These are phyloP conservation scores for Boletus rubroflammeus DNA, from an alignment of 768 basidiomycete species.

Conservation along the genomic window DNA sequence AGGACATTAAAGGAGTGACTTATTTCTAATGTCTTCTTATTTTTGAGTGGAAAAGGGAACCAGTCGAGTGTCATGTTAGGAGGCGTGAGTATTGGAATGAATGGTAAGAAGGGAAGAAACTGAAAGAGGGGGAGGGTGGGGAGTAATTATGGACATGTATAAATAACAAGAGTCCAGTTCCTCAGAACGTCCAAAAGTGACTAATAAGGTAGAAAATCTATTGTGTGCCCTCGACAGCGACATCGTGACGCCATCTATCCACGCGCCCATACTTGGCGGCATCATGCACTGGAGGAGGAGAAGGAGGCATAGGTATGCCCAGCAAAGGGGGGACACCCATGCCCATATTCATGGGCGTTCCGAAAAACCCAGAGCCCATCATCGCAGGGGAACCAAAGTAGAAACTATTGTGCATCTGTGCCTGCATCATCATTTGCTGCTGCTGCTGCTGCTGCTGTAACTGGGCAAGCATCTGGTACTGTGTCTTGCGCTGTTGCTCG, in stretches of 20 bases:
- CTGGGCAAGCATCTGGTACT: conserved; percentile 40
- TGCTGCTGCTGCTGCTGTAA: conserved; percentile 41
- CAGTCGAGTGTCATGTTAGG: neutral
- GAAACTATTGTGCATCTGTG: conserved; percentile 73
- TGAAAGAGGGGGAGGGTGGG: neutral
- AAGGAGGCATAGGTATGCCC: conserved; percentile 38
- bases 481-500: conserved; percentile 75
- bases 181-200: conserved; percentile 7
- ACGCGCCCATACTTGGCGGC: conserved; percentile 65
- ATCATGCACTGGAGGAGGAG: conserved; percentile 64
- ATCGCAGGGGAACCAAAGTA: conserved; percentile 65
- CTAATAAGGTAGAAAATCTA: conserved; percentile 15
- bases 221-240: conserved; percentile 63
- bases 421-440: conserved; percentile 71
- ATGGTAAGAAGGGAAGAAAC: neutral
- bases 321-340: conserved; percentile 48
- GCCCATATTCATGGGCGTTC: conserved; percentile 47
- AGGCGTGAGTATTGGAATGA: neutral
- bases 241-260: conserved; percentile 78
- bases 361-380: conserved; percentile 69
- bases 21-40: conserved; percentile 25
- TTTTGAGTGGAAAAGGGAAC: neutral
- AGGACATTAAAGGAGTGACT: conserved; percentile 37
- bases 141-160: neutral
- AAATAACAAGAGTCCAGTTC: conserved; percentile 9